Conservation (phyloP, 169 alveolate species). For the Eimeria sp. region DNA sequence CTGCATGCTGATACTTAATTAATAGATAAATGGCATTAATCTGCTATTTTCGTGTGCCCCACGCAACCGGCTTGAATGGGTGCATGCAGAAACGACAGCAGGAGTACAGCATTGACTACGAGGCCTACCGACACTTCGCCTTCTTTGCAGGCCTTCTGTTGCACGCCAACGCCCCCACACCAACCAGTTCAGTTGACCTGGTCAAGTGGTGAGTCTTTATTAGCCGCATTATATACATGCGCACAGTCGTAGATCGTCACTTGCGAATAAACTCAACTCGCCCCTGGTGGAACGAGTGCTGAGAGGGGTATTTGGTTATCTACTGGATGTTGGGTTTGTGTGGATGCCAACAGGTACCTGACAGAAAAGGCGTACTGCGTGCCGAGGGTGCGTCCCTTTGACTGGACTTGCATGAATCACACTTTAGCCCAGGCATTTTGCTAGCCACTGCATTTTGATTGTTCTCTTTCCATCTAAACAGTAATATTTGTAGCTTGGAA, state of each 20-base stretch:
- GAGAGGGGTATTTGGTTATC: background rate
- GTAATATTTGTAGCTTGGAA: background rate
- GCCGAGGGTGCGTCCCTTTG: constrained; percentile 33
- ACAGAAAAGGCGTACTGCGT: constrained; percentile 72
- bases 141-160: constrained; percentile 49
- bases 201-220: constrained; percentile 34
- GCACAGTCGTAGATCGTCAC: background rate
- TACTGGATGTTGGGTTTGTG: background rate
- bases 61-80: background rate
- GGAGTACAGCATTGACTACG: constrained; percentile 71
- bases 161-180: constrained; percentile 35
- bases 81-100: constrained; percentile 57
- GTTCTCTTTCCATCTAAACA: background rate
- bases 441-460: background rate
- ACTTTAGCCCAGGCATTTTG: background rate
- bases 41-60: background rate
- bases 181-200: constrained; percentile 45
- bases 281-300: background rate
- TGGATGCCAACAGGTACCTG: constrained; percentile 28
- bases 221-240: background rate
- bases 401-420: background rate
- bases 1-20: background rate
- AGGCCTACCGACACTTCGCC: constrained; percentile 73
- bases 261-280: background rate
- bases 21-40: too few relatives aligned